Conservation (phyloP, 1,139 yeast genomes). For the Candida mesenterica region DNA sequence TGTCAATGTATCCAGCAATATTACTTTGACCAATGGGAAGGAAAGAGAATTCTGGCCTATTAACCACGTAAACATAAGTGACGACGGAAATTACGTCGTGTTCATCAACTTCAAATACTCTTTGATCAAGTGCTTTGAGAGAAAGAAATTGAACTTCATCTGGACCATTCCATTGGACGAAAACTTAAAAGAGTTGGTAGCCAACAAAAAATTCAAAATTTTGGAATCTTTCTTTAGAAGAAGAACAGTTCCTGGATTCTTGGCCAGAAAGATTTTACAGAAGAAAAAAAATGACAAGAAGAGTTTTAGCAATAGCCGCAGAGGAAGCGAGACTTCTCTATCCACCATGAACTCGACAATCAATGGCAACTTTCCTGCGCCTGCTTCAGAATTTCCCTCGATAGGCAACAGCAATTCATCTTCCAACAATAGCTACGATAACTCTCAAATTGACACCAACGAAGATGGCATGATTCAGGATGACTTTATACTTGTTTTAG, state of each 20-base stretch:
- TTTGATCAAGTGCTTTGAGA: conserved; percentile 57
- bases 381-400: conserved; percentile 7
- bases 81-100: conserved; percentile 59
- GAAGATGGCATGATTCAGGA: conserved; percentile 16
- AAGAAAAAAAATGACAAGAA: conserved; percentile 23
- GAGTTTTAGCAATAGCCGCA: conserved; percentile 20
- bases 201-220: conserved; percentile 30
- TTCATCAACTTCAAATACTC: conserved; percentile 52
- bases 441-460: conserved; percentile 5
- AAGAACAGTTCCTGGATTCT: conserved; percentile 49
- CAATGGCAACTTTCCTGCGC: conserved; percentile 39
- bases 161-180: conserved; percentile 43
- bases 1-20: conserved; percentile 43
- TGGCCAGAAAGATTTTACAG: conserved; percentile 43
- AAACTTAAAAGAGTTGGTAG: conserved; percentile 23
- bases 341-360: conserved; percentile 17
- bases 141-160: conserved; percentile 48
- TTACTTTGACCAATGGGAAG: conserved; percentile 26
- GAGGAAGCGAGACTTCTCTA: conserved; percentile 29
- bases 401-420: not conserved
- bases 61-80: conserved; percentile 56
- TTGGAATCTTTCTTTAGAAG: conserved; percentile 61
- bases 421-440: conserved; percentile 1
- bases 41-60: conserved; percentile 65
- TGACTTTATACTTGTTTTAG: conserved; percentile 36